Conservation (phyloP, 345 rosid genomes). For the Anacardium occidentale region DNA sequence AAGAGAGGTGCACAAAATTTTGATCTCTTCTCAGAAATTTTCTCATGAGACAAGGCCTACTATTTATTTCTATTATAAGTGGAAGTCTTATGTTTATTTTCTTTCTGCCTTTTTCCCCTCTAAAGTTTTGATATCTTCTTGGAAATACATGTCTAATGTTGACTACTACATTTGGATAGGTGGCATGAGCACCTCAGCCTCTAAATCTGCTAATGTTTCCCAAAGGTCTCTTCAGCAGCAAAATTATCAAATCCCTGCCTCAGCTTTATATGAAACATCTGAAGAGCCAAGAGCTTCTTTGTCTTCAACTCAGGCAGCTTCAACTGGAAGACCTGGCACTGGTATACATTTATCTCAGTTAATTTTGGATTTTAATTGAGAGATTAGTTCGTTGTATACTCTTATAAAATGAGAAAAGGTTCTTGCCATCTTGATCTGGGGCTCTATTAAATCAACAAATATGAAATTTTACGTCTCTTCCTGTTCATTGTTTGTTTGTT, state of each 20-base stretch:
- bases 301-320: constrained; percentile 32
- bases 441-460: not conserved
- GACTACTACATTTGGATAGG: constrained; percentile 27
- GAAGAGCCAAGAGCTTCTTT: constrained; percentile 47
- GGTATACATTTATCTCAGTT: constrained; percentile 17
- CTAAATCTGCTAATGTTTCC: constrained; percentile 40
- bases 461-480: not conserved
- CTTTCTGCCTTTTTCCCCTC: not conserved
- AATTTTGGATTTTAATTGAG: constrained; percentile 5
- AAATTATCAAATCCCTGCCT: constrained; percentile 81
- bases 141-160: constrained; percentile 14
- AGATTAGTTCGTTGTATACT: not conserved
- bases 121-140: not conserved
- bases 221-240: constrained; percentile 55
- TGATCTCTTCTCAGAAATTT: not conserved
- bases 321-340: constrained; percentile 49
- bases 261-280: constrained; percentile 71
- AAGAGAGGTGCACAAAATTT: not conserved
- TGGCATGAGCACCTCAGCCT: constrained; percentile 42
- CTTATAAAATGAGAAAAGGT: no score
- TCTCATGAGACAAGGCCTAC: not conserved
- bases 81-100: not conserved
- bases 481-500: not conserved
- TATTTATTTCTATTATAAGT: not conserved
- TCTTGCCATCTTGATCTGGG: no score